Conservation (phyloP, 108 stramenopile species). For the Phaeodactylum tricornutum region DNA sequence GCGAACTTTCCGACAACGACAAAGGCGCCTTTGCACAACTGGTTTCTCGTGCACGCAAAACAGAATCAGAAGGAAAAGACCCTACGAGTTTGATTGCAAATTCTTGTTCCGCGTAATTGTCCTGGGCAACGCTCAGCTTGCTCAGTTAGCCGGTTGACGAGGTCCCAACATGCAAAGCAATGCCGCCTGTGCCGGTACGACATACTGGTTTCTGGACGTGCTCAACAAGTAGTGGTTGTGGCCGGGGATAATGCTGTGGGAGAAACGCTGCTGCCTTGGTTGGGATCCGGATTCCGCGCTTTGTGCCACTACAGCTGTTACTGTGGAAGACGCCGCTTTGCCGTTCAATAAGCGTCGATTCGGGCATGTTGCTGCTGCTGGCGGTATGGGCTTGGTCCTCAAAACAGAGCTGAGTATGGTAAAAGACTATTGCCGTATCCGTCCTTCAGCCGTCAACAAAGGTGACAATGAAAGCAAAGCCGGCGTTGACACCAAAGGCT, state of each 20-base stretch:
- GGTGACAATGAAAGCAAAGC: constrained; percentile 8
- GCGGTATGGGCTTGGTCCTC: constrained; percentile 87
- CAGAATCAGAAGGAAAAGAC: constrained; percentile 16
- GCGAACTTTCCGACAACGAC: constrained; percentile 70
- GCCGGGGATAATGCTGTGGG: constrained; percentile 92
- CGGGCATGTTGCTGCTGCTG: constrained; percentile 90
- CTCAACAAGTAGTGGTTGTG: constrained; percentile 90
- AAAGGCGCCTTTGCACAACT: constrained; percentile 78
- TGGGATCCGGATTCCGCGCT: constrained; percentile 90
- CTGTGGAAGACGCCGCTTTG: constrained; percentile 75
- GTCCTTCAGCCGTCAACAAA: constrained; percentile 12
- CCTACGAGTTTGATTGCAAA: constrained; percentile 93
- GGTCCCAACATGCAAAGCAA: constrained; percentile 97
- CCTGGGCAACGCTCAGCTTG: constrained; percentile 92
- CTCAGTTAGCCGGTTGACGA: constrained; percentile 88
- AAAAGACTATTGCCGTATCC: constrained; percentile 32
- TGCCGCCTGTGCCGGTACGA: constrained; percentile 96
- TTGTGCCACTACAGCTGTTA: constrained; percentile 75
- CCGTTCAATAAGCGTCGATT: constrained; percentile 90
- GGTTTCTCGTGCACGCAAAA: constrained; percentile 45
- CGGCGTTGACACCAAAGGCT: constrained; percentile 16
- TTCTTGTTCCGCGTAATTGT: constrained; percentile 95
- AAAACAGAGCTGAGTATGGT: constrained; percentile 74
- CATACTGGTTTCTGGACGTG: constrained; percentile 86
- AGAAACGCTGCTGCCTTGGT: constrained; percentile 87